Base-by-base conservation (phyloP, 305 asterid genomes). In the Petunia hybrid region DNA sequence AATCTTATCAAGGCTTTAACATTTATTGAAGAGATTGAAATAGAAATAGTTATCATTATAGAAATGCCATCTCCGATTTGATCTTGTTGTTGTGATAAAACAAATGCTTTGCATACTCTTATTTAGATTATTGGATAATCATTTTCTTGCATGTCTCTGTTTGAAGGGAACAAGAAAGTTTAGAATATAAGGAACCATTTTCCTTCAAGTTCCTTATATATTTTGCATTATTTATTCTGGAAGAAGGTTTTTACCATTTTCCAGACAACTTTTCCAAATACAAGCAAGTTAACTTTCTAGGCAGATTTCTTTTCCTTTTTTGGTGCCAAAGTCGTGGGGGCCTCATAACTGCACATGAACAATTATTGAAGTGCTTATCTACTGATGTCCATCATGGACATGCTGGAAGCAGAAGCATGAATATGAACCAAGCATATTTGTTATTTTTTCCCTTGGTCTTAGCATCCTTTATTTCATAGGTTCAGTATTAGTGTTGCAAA, bases 281-380 rank as follows among this genome's bases (percentile, higher is more conserved):
- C 79, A 38, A 7, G 48, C 13, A 36, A 74, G 36, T 53, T 38
- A 8, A 74, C 79, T 38, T 7, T 38, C 5, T 13, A 6, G 6
- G 78, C 64, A 53, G 46, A 12, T 51, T 40, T 63, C 16, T 39
- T 4, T 39, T 10, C 42, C 3, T 48, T 74, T 74, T 38, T 53
- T 53, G 79, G 36, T 57, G n/a, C 46, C 78, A 48, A 31, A 53
- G 79, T 53, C 36, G 51, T 38, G 7, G 64, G 60, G n/a, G n/a
- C 51, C 35, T 36, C 48, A 74, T 66, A 74, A 40, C 53, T 74
- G n/a, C 10, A 71, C 77, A 46, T 48, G 35, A 8, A 5, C 43
- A 71, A 48, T 71, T 71, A 13, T 71, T 71, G 61, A 31, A 46
- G 64, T 53, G 38, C 46, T 36, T 38, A 74, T 53, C 64, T 53